Conservation (phyloP, 176 grass and related monocot species). For the Lolium multiflorum region DNA sequence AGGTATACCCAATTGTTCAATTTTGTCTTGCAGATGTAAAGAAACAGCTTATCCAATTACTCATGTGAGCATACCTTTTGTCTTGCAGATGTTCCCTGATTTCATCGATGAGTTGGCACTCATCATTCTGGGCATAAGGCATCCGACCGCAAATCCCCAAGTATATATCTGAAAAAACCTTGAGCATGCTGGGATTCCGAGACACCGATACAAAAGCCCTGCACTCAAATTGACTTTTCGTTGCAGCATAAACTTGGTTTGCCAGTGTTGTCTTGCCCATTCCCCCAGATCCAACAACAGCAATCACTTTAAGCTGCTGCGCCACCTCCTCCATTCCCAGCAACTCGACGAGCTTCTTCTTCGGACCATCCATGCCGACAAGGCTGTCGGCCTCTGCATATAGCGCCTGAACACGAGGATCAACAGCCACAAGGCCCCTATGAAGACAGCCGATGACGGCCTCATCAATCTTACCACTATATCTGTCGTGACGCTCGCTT, state of each 20-base stretch:
- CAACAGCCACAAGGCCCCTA: not conserved
- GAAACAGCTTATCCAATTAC: not conserved
- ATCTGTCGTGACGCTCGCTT: not conserved
- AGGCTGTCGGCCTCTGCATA: not conserved
- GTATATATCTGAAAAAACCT: not conserved
- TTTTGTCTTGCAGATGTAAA: not conserved
- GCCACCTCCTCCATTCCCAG: not conserved
- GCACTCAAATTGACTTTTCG: not conserved
- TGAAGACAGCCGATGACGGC: not conserved
- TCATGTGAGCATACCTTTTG: constrained; percentile 1
- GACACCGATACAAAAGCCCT: constrained; percentile 22
- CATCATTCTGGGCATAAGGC: not conserved
- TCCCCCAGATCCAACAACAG: constrained; percentile 29
- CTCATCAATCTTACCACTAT: not conserved
- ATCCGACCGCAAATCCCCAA: fast-evolving
- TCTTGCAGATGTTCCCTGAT: not conserved
- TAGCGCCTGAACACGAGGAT: not conserved
- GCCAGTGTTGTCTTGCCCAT: constrained; percentile 38
- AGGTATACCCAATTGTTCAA: not conserved
- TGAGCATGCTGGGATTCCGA: not conserved
- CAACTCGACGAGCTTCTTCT: not conserved
- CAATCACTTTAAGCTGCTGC: not conserved
- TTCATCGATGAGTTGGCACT: not conserved
- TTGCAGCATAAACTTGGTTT: not conserved
- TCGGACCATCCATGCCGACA: not conserved